These are phyloP conservation scores for Globisporangium rhizosaccharum DNA, from an alignment of 352 stramenopile genomes.

Conservation along the genomic window DNA sequence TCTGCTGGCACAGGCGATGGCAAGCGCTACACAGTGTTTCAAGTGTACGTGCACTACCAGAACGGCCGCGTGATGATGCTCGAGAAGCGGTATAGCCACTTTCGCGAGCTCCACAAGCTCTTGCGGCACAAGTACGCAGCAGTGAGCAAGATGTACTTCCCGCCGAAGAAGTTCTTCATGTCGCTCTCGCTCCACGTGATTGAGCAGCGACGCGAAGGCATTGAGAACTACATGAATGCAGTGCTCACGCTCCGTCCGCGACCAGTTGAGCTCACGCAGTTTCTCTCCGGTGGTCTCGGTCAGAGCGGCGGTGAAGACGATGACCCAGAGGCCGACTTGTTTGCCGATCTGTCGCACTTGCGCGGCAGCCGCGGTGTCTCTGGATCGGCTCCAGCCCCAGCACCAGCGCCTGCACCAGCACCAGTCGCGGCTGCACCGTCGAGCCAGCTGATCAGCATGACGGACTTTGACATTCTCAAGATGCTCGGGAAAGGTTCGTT, in stretches of 20 bases:
- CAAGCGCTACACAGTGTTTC: conserved; percentile 78
- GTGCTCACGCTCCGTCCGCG: conserved; percentile 66
- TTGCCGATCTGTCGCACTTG: conserved; percentile 27
- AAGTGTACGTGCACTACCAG: conserved; percentile 72
- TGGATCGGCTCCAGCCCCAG: conserved; percentile 3
- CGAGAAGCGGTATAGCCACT: conserved; percentile 82
- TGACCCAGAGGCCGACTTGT: conserved; percentile 47
- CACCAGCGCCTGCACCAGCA: conserved; percentile 15
- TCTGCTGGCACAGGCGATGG: conserved; percentile 12
- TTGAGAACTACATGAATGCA: conserved; percentile 82
- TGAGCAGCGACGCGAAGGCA: conserved; percentile 73
- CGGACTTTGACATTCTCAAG: conserved; percentile 96
- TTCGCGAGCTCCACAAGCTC: conserved; percentile 78
- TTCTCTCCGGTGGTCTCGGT: conserved; percentile 41
- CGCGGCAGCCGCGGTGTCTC: background rate
- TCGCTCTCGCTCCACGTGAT: conserved; percentile 85
- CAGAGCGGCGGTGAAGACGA: conserved; percentile 55
- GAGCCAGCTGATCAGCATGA: conserved; percentile 46
- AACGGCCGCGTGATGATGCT: conserved; percentile 51
- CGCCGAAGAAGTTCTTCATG: conserved; percentile 84
- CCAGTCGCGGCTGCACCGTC: background rate
- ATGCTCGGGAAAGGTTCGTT: conserved; percentile 97
- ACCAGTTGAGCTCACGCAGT: conserved; percentile 61
- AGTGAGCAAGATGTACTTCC: conserved; percentile 80
- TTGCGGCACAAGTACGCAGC: conserved; percentile 74